A percentile compares a stretch with the other conserved stretches of the same genome.
phyloP scores from a whole-genome alignment of 768 basidiomycete species.

The Bullera alba region DNA sequence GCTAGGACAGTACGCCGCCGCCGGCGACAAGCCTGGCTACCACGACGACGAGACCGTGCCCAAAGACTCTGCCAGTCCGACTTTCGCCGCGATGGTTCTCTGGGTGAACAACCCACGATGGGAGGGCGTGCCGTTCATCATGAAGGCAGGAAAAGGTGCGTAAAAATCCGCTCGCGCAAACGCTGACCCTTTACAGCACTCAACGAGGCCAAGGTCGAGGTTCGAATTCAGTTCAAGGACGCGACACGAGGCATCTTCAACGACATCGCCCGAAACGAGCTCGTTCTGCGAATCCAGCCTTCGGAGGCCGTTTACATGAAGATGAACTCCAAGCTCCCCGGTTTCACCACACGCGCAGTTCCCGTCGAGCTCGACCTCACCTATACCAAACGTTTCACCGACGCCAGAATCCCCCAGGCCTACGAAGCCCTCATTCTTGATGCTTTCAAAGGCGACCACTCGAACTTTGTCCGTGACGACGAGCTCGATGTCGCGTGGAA shows the following conservation, averaged over 20 bases:
- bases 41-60: constrained; percentile 95
- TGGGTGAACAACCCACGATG: constrained; percentile 93
- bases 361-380: constrained; percentile 98
- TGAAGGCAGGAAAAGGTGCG: constrained; percentile 95
- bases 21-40: constrained; percentile 83
- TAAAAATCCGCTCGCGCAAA: constrained; percentile 4
- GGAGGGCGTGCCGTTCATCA: constrained; percentile 98
- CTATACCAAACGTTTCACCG: constrained; percentile 89
- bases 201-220: constrained; percentile 97
- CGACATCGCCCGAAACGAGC: constrained; percentile 90
- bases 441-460: constrained; percentile 94
- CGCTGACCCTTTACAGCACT: constrained; percentile 56
- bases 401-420: constrained; percentile 88
- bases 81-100: constrained; percentile 81
- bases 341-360: constrained; percentile 78
- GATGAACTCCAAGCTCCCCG: constrained; percentile 90
- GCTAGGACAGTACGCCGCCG: constrained; percentile 85
- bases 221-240: constrained; percentile 96
- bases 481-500: constrained; percentile 98
- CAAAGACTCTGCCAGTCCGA: constrained; percentile 83
- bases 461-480: constrained; percentile 96
- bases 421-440: constrained; percentile 91
- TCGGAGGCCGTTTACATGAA: constrained; percentile 95
- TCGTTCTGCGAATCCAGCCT: constrained; percentile 95
- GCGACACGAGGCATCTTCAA: constrained; percentile 95